Percentiles rank a stretch among this genome's conserved stretches.
These are phyloP conservation scores for Nakazawaea populi DNA, from an alignment of 805 yeast genomes.

Conservation along the genomic window DNA sequence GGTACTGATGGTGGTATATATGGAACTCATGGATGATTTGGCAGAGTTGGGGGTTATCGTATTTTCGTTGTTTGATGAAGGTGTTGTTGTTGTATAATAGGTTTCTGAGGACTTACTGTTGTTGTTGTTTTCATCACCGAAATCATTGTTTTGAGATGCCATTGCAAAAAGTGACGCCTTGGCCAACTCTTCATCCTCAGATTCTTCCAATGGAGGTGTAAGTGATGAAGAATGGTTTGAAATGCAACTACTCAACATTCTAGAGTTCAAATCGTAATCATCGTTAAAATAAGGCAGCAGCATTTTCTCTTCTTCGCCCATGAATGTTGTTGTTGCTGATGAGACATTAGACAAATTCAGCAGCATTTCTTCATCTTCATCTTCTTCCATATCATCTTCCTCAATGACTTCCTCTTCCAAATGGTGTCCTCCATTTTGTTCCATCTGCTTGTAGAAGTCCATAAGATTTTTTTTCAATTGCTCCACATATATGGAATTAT, in stretches of 20 bases:
- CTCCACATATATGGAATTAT: conserved; percentile 6
- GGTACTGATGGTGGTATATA: background rate
- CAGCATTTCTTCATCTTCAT: conserved; percentile 18
- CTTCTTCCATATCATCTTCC: conserved; percentile 39
- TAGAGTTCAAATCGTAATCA: background rate
- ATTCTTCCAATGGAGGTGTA: conserved; percentile 1
- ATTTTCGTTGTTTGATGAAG: no score
- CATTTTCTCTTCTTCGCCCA: background rate
- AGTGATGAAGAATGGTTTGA: conserved; percentile 1
- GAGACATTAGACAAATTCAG: no score
- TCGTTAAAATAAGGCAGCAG: background rate
- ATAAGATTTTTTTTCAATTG: conserved; percentile 2
- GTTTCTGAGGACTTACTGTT: background rate
- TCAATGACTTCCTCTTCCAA: conserved; percentile 25
- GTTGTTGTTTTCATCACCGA: background rate
- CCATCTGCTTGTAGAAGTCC: conserved; percentile 1
- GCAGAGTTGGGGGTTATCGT: background rate
- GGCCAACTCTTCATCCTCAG: background rate
- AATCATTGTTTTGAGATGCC: no score
- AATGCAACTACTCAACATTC: conserved; percentile 6
- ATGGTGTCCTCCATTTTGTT: background rate
- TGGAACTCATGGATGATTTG: conserved; percentile 1
- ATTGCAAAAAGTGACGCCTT: no score
- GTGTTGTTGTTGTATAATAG: background rate
- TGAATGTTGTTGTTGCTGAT: no score